Evolutionary conservation across 108 stramenopile species (phyloP).

Genomic region (Chaetoceros tenuissimus): DNA sequence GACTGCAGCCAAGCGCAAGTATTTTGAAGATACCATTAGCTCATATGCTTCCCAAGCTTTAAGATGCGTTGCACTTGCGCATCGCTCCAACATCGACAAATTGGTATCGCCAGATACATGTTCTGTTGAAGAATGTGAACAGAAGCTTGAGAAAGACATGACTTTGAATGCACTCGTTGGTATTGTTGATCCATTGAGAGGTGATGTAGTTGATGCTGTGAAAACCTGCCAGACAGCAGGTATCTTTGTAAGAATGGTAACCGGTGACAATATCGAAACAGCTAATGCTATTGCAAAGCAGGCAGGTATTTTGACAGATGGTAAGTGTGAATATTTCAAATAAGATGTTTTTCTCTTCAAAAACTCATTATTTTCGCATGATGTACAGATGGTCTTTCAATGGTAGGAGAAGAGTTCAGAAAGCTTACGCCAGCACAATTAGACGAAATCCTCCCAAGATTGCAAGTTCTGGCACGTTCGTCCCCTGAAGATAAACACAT

Average conservation of each 20-base stretch:
- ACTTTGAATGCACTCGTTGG: constrained; percentile 77
- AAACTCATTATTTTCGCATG: background rate
- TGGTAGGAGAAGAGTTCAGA: constrained; percentile 73
- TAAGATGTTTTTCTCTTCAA: constrained; percentile 23
- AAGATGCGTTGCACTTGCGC: constrained; percentile 58
- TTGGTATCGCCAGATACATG: constrained; percentile 16
- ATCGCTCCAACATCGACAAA: constrained; percentile 33
- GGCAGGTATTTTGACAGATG: constrained; percentile 77
- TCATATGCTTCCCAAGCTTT: constrained; percentile 49
- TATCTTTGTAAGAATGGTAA: constrained; percentile 96
- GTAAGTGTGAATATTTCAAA: constrained; percentile 23
- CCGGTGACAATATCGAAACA: constrained; percentile 93
- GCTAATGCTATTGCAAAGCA: constrained; percentile 89
- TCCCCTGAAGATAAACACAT: constrained; percentile 94
- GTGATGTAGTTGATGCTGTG: constrained; percentile 87
- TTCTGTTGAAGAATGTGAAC: constrained; percentile 30
- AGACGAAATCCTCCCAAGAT: constrained; percentile 63
- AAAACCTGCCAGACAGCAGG: constrained; percentile 84
- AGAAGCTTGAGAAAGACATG: constrained; percentile 51
- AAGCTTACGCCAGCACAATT: constrained; percentile 62
- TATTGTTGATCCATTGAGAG: constrained; percentile 84
- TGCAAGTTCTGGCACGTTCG: constrained; percentile 88
- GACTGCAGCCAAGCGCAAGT: constrained; percentile 35
- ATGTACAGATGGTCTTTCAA: constrained; percentile 57
- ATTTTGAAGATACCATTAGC: constrained; percentile 31